Base-by-base conservation (phyloP, 169 alveolate genomes). In the Prorocentrum cordatum region DNA sequence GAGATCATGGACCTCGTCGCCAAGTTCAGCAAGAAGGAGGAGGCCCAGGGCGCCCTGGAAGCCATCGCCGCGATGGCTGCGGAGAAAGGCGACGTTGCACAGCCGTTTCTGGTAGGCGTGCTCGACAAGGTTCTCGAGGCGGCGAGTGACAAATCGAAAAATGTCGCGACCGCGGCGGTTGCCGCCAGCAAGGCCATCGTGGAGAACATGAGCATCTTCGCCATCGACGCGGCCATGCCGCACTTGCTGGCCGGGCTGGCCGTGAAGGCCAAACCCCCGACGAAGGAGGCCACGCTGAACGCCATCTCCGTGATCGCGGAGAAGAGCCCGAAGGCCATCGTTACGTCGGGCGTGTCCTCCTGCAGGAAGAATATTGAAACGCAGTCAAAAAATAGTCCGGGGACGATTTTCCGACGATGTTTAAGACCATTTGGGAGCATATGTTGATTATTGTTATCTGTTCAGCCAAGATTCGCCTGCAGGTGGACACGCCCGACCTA, bases 281-380 rank as follows among this genome's bases (percentile, higher is more conserved):
- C 58, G 77, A 79, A 79, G 77, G 89, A 79, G 66, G 89, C 89
- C 66, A 79, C 89, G n/a, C 64, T 79, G 66, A 62, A 58, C 35
- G 61, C 61, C 77, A 61, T 79, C 47, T 58, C 89, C 16, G 75
- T 61, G 27, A 32, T 79, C 77, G 89, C 89, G 4, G 50, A 31
- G 50, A 79, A 79, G 47, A 75, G 62, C 1, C 89, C 85, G 1
- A n/a, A n/a, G n/a, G n/a, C n/a, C n/a, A n/a, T n/a, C n/a, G n/a
- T n/a, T n/a, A n/a, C n/a, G n/a, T n/a, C n/a, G n/a, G n/a, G n/a
- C n/a, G n/a, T n/a, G n/a, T n/a, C n/a, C n/a, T n/a, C n/a, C n/a
- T n/a, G n/a, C n/a, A n/a, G n/a, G n/a, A n/a, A n/a, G n/a, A n/a
- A n/a, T n/a, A n/a, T n/a, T n/a, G n/a, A n/a, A n/a, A n/a, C n/a